A percentile compares a stretch with the other conserved stretches of the same genome.
Evolutionary conservation across 129 eudicot species (phyloP).

Genomic region (Kitagawia praeruptora): DNA sequence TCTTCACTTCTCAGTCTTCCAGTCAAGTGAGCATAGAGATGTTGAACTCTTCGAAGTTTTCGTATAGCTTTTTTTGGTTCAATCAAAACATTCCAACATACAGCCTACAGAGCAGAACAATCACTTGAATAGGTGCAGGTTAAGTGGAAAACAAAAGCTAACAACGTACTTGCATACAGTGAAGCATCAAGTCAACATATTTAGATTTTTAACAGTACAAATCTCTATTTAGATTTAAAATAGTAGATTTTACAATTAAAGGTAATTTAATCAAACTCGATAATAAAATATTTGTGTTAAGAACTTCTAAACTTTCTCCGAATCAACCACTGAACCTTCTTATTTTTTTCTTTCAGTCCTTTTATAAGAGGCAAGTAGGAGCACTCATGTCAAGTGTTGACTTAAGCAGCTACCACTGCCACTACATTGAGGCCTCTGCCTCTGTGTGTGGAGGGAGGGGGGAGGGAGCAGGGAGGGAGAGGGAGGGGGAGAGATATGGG

Average conservation of each 20-base stretch:
- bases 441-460: neutral
- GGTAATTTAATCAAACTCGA: neutral
- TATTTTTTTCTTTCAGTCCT: neutral
- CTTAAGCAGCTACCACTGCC: neutral
- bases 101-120: constrained; percentile 36
- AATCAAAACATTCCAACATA: constrained; percentile 48
- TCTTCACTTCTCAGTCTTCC: constrained; percentile 79
- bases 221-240: neutral
- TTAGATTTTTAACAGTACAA: neutral
- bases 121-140: neutral
- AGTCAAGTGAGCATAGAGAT: constrained; percentile 69
- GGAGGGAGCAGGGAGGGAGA: neutral
- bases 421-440: constrained; percentile 1
- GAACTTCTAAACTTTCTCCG: neutral
- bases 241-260: neutral
- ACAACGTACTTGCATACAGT: neutral
- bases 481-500: neutral
- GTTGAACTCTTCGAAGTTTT: constrained; percentile 88
- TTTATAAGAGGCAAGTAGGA: neutral
- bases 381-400: neutral
- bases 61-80: constrained; percentile 74
- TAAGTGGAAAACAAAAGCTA: neutral
- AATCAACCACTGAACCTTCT: neutral
- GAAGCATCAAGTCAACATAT: neutral
- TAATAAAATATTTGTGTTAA: neutral